Conservation (phyloP, 495 filamentous ascomycete species). For the Friedmanniomyces endolithicus region DNA sequence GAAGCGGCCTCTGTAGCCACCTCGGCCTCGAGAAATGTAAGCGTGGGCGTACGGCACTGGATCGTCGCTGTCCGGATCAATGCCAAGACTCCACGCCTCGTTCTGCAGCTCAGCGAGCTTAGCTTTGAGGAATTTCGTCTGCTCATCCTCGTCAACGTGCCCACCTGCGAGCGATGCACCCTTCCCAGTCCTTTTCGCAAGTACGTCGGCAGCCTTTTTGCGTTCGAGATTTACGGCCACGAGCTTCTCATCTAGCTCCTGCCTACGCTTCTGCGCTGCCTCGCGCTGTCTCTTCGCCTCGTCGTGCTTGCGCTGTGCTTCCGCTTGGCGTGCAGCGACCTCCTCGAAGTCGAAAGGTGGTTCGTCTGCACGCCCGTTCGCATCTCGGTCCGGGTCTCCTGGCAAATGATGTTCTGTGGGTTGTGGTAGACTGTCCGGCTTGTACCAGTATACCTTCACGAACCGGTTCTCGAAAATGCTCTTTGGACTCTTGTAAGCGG, state of each 20-base stretch:
- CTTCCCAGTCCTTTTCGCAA: conserved; percentile 37
- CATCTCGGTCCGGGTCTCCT: neutral
- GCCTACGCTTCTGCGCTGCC: conserved; percentile 57
- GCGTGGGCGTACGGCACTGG: neutral
- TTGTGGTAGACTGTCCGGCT: conserved; percentile 39
- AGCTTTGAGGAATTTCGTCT: conserved; percentile 57
- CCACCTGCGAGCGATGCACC: conserved; percentile 24
- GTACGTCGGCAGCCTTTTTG: conserved; percentile 50
- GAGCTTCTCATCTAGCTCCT: conserved; percentile 60
- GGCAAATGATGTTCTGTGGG: conserved; percentile 27
- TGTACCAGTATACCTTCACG: conserved; percentile 95
- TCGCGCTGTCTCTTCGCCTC: conserved; percentile 61
- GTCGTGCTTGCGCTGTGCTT: conserved; percentile 67
- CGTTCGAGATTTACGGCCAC: conserved; percentile 68
- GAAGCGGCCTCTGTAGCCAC: conserved; percentile 29
- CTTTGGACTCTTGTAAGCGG: conserved; percentile 81
- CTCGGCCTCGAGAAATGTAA: neutral
- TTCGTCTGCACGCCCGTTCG: conserved; percentile 29
- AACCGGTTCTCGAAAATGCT: conserved; percentile 96
- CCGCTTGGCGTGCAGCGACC: conserved; percentile 60
- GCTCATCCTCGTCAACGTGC: conserved; percentile 27
- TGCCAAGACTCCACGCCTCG: conserved; percentile 68
- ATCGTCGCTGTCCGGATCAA: conserved; percentile 45
- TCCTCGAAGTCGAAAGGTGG: conserved; percentile 63
- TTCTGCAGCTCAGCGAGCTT: conserved; percentile 74